Evolutionary conservation across 2,329 filamentous ascomycete species (phyloP), one percentile per base, ranked within the genome.

Genomic region (Apiospora saccharicola): DNA sequence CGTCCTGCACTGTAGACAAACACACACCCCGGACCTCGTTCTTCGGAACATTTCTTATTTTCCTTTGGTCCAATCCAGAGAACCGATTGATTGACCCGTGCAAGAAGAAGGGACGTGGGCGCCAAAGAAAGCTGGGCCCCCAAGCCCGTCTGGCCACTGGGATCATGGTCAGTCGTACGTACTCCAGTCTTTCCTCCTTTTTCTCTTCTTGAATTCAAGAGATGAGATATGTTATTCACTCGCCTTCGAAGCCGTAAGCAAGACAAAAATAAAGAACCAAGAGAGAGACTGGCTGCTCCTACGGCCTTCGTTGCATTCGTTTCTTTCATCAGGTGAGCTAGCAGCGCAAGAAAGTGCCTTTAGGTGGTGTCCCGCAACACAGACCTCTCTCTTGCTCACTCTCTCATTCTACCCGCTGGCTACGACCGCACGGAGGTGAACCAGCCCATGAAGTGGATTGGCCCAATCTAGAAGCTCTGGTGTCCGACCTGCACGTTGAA

Each of bases 31-130:
- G n/a, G 53, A 22, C 16, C 34, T 64, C 57, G 57, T 64, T 41
- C 57, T 41, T 68, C 67, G 67, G 67, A 34, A 68, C 26, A 68
- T 68, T 68, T 68, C 67, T 68, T 68, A 68, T 68, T 68, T 47
- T 47, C 67, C 24, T 19, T 4, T 8, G 41, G 43, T 41, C 67
- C 67, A 68, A 68, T 68, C 67, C 67, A 8, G 10, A 41, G 37
- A 68, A 68, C 19, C 67, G 67, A 46, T 47, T 46, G 41, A 46
- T 44, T 34, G 67, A 43, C 37, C 26, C 46, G 46, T 49, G 46
- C 46, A 49, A 49, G 37, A 41, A 5, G 57, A 41, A 64, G 34
- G 34, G 57, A 64, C 57, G 34, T 41, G 57, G 57, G 57, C 57
- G 57, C 57, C 57, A 64, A 61, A 22, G 16, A 61, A 64, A 64